A percentile compares a stretch with the other conserved stretches of the same genome.
Evolutionary conservation across 2,329 filamentous ascomycete species (phyloP).

Genomic region (Pseudogymnoascus sp.): DNA sequence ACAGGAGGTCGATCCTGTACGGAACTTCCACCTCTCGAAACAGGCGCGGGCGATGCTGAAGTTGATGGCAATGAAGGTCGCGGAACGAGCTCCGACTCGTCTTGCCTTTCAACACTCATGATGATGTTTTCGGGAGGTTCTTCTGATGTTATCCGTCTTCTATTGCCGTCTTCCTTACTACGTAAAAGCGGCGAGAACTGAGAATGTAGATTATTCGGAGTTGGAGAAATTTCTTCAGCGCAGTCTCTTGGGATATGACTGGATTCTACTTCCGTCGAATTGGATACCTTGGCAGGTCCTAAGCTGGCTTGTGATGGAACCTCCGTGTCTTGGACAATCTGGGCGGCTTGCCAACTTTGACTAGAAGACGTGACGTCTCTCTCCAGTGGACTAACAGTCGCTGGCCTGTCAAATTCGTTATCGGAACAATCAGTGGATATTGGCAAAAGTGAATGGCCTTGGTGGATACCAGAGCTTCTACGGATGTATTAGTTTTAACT

Average conservation of each 20-base stretch:
- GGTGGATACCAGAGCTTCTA: neutral
- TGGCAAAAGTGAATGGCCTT: neutral
- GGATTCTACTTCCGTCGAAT: neutral
- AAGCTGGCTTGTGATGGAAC: neutral
- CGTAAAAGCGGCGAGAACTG: neutral
- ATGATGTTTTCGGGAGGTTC: neutral
- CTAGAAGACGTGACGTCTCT: neutral
- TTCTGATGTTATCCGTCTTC: neutral
- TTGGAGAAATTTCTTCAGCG: neutral
- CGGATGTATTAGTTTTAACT: neutral
- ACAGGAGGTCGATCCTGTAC: neutral
- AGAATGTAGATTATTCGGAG: neutral
- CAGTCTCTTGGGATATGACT: neutral
- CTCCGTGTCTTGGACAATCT: neutral
- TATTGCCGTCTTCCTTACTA: neutral
- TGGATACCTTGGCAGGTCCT: neutral
- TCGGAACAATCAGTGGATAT: constrained; percentile 5
- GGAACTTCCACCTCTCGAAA: neutral
- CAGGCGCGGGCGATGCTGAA: neutral
- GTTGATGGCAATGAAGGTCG: neutral
- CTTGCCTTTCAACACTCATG: constrained; percentile 3
- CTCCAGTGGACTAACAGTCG: neutral
- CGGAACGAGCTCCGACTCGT: neutral
- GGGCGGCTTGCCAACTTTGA: constrained; percentile 5
- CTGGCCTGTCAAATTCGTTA: neutral